Evolutionary conservation across 805 yeast genomes (phyloP).

Genomic region (Wickerhamiella australiensis): DNA sequence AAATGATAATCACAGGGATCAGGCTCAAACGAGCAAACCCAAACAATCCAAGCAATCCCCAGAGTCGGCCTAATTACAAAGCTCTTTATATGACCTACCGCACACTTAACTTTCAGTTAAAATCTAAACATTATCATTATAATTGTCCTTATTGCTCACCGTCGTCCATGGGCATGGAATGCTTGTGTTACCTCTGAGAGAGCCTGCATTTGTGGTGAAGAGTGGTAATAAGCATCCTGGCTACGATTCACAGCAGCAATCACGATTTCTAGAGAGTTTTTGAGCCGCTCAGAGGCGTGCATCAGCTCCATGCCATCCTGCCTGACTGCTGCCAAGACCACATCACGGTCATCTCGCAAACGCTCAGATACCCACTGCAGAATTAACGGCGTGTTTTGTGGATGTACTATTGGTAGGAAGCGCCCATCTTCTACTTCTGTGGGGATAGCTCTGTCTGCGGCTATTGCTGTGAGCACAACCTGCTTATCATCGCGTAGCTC

Average conservation of each 20-base stretch:
- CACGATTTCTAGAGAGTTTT: not conserved
- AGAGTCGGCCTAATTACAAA: too few relatives aligned
- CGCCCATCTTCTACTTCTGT: not conserved
- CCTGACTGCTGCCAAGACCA: not conserved
- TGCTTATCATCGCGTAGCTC: not conserved
- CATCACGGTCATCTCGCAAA: not conserved
- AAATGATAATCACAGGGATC: too few relatives aligned
- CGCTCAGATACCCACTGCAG: not conserved
- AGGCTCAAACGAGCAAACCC: too few relatives aligned
- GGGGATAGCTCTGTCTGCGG: not conserved
- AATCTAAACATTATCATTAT: slow-evolving; percentile 8
- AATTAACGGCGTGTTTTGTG: not conserved
- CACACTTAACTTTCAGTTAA: not conserved
- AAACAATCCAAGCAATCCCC: too few relatives aligned
- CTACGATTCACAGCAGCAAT: not conserved
- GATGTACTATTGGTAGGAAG: not conserved
- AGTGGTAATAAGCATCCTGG: not conserved
- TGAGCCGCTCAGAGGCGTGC: not conserved
- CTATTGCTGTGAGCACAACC: not conserved
- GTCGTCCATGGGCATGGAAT: slow-evolving; percentile 29
- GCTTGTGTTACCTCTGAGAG: slow-evolving; percentile 36
- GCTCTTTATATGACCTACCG: too few relatives aligned
- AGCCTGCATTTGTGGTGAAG: slow-evolving; percentile 2
- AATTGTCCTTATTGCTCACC: not conserved
- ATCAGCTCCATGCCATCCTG: not conserved